Percentiles rank a stretch among this genome's conserved stretches.
phyloP scores from a whole-genome alignment of 805 yeast genomes.

The Sungouiella blattae region DNA sequence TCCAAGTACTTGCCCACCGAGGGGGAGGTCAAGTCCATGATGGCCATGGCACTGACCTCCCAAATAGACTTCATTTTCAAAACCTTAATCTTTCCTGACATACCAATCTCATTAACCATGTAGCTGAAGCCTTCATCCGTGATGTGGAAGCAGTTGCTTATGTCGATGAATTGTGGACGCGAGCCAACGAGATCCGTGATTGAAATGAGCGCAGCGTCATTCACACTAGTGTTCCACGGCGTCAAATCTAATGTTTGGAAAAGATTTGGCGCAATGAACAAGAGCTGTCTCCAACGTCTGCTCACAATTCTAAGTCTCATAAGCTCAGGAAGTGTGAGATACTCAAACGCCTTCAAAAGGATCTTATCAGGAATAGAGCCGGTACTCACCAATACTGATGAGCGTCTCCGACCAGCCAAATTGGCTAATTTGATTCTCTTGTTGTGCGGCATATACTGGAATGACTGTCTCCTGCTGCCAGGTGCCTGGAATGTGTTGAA shows the following conservation, averaged over 20 bases:
- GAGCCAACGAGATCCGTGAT: constrained; percentile 71
- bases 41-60: constrained; percentile 79
- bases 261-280: constrained; percentile 54
- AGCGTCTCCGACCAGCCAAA: constrained; percentile 45
- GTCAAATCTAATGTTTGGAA: constrained; percentile 53
- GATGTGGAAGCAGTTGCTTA: constrained; percentile 72
- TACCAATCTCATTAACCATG: constrained; percentile 68
- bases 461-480: constrained; percentile 23
- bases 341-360: constrained; percentile 50
- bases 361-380: constrained; percentile 63
- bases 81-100: constrained; percentile 52
- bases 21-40: constrained; percentile 70
- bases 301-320: constrained; percentile 60
- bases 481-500: constrained; percentile 28
- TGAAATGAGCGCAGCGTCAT: constrained; percentile 53
- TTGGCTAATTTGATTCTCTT: constrained; percentile 49
- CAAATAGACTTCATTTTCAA: constrained; percentile 67
- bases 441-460: constrained; percentile 54
- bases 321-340: constrained; percentile 52
- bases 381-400: constrained; percentile 50
- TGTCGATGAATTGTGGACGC: constrained; percentile 56
- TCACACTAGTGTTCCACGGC: constrained; percentile 58
- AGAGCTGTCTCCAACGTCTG: constrained; percentile 64
- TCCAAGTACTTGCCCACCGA: constrained; percentile 57
- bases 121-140: constrained; percentile 74